Conservation (phyloP, 1,284 basidiomycete species). For the Erythrobasidium hasegawianum region DNA sequence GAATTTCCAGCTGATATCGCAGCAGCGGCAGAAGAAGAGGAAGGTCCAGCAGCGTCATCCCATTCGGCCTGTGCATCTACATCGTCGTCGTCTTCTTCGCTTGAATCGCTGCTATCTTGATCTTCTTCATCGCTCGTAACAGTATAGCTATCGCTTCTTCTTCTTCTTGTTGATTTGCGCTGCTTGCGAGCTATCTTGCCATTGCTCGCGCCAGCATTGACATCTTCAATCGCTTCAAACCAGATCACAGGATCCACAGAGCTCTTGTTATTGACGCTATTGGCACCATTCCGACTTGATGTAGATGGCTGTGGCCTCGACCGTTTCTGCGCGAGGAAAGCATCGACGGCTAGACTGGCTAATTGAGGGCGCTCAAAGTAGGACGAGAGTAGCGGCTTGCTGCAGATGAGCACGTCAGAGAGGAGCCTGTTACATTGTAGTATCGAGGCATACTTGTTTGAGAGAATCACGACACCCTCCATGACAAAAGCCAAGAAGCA, state of each 20-base stretch:
- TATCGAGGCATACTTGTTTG: conserved; percentile 13
- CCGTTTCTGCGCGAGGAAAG: conserved; percentile 20
- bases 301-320: background rate
- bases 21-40: background rate
- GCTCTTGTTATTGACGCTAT: background rate
- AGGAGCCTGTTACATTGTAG: background rate
- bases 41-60: background rate
- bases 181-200: background rate
- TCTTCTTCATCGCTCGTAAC: conserved; percentile 20
- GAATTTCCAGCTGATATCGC: background rate
- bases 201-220: background rate
- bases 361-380: conserved; percentile 16
- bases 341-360: conserved; percentile 28
- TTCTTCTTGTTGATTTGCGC: background rate
- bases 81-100: background rate
- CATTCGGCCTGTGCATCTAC: conserved; percentile 1
- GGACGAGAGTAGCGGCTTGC: conserved; percentile 27
- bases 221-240: conserved; percentile 25
- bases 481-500: background rate
- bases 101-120: background rate
- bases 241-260: conserved; percentile 22
- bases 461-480: conserved; percentile 29
- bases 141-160: conserved; percentile 19
- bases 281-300: background rate
- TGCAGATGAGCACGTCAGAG: background rate